Percentiles rank a stretch among this genome's conserved stretches.
phyloP scores from a whole-genome alignment of 2,329 filamentous ascomycete species.

The Aspergillus sp. region DNA sequence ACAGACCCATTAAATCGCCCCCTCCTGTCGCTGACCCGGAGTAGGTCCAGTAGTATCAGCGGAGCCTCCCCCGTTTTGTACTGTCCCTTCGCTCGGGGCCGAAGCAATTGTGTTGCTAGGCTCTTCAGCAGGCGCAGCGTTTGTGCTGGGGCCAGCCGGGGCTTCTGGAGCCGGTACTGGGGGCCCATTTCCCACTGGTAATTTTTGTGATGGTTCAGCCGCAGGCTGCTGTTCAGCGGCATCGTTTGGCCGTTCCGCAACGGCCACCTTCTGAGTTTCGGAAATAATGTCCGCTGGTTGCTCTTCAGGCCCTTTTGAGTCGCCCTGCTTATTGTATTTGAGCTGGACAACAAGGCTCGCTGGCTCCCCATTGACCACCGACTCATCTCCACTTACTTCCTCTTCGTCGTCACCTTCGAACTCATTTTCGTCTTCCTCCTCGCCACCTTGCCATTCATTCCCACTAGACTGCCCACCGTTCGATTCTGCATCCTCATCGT shows the following conservation, averaged over 20 bases:
- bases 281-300: slow-evolving; percentile 12
- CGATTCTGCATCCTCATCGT: slow-evolving; percentile 66
- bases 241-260: slow-evolving; percentile 1
- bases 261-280: slow-evolving; percentile 15
- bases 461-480: slow-evolving; percentile 60
- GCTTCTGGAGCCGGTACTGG: neutral
- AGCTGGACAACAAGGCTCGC: slow-evolving; percentile 74
- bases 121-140: neutral
- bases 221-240: slow-evolving; percentile 3
- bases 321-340: slow-evolving; percentile 39
- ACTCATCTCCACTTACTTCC: slow-evolving; percentile 41
- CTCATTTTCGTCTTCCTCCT: slow-evolving; percentile 70
- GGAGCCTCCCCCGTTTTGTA: neutral
- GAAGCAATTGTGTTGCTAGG: neutral
- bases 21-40: neutral
- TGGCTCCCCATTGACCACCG: slow-evolving; percentile 54
- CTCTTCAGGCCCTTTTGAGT: slow-evolving; percentile 17
- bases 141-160: neutral
- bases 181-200: slow-evolving; percentile 3
- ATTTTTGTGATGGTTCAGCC: slow-evolving; percentile 2
- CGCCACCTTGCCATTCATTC: slow-evolving; percentile 72
- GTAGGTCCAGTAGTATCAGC: neutral
- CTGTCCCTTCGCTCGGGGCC: neutral
- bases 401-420: slow-evolving; percentile 57
- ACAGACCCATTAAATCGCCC: neutral